Base-by-base conservation (phyloP, 768 basidiomycete genomes). In the Boletus reticuloceps region DNA sequence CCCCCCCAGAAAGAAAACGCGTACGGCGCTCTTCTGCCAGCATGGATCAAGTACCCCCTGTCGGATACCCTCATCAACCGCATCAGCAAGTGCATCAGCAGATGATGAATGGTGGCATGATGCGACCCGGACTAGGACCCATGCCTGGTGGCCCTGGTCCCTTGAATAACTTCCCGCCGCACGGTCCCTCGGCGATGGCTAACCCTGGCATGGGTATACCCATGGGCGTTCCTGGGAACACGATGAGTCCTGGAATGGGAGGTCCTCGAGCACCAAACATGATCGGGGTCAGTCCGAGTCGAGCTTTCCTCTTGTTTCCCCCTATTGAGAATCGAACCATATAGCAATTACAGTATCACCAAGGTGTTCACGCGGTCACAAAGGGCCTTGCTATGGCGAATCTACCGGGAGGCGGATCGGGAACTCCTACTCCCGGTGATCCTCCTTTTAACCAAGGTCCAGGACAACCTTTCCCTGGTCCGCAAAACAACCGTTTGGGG, bases 1-100 rank as follows among this genome's bases (percentile, higher is more conserved):
- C 85, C 0, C 83, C 84, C 3, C 83, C 83, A 4, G 80, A 79
- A 12, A 73, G 76, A 50, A 85, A 86, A 64, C 80, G 81, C 34
- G 38, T 64, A 32, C 80, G 82, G 29, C 76, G 77, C 27, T 81
- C 82, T 25, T 82, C 83, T 6, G 65, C 63, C n/a, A 42, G 51
- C 44, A 64, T 75, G 58, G 79, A 81, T 52, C 79, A 77, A 50
- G 71, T 69, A n/a, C 73, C 72, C 19, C 61, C 72, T 17, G 61
- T 69, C 9, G 73, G 71, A 48, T 76, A 70, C 20, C 66, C 64
- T 44, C 67, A 67, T 50, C 72, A 66, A 40, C 63, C 60, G 34
- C 74, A 66, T n/a, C 74, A 71, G 45, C 72, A 68, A 44, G 69
- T 56, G 22, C 70, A 67, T n/a, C 74, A 72, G 44, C 73, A 72